Evolutionary conservation across 495 filamentous ascomycete species (phyloP), one percentile per base, ranked within the genome.

Genomic region (Xylaria telfairii): DNA sequence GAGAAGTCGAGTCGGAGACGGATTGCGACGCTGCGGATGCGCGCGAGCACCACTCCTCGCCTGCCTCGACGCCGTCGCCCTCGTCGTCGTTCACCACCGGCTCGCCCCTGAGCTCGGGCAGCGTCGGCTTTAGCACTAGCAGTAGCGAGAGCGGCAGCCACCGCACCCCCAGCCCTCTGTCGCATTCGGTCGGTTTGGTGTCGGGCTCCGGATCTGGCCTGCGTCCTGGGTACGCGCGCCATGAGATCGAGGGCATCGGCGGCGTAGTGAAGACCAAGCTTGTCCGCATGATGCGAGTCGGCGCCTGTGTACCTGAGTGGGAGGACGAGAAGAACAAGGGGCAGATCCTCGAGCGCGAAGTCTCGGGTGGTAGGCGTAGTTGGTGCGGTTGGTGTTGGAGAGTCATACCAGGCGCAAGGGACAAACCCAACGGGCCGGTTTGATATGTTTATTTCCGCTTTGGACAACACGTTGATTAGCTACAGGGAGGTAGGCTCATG

Each of bases 161-260:
- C 30, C 69, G 82, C 44, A 82, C 81, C 24, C 81, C 83, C 1
- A 83, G 80, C 30, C 81, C 83, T 26, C 71, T 76, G 8, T 65
- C 68, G 24, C 44, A 49, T 42, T 49, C 54, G 21, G 26, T 54
- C 6, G 44, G 57, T 8, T 9, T 68, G 21, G 32, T 41, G 53
- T 44, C 54, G 1, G 47, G 51, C 21, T 67, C n/a, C 46, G 68
- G 47, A n/a, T 41, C 59, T 1, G 30, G 47, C 21, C 78, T 87
- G 59, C 80, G 84, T 19, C 84, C 87, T 2, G 93, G 94, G 21
- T 97, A 97, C 76, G 87, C 88, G 72, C 83, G 90, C 34, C 93
- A 95, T 76, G 94, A 97, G 79, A 90, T 96, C 72, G 92, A 96
- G 74, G 94, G 94, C 4, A 88, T 97, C 41, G 94, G 94, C 17